Evolutionary conservation across 1,284 basidiomycete species (phyloP).

Genomic region (Naganishia sp.): DNA sequence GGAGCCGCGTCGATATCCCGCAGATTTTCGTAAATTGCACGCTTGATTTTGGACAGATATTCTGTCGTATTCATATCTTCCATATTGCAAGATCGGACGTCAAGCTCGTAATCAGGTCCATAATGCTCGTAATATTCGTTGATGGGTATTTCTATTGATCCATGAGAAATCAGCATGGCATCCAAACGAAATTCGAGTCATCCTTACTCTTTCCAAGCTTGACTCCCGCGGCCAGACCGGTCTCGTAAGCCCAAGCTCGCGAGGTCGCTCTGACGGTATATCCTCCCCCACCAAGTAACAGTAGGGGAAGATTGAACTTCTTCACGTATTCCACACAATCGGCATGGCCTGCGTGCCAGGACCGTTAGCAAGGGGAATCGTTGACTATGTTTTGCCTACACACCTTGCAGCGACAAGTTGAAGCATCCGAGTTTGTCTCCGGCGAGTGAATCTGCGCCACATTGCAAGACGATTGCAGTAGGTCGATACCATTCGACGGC

Average conservation of each 20-base stretch:
- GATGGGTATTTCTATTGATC: constrained; percentile 76
- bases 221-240: constrained; percentile 92
- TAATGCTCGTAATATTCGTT: constrained; percentile 99
- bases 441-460: constrained; percentile 96
- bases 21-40: constrained; percentile 87
- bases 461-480: constrained; percentile 94
- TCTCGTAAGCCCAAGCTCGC: constrained; percentile 97
- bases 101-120: constrained; percentile 95
- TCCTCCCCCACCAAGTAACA: constrained; percentile 93
- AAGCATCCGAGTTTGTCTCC: constrained; percentile 96
- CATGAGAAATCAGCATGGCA: constrained; percentile 3
- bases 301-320: constrained; percentile 86
- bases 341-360: constrained; percentile 67
- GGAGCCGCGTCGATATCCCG: constrained; percentile 81
- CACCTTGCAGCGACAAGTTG: constrained; percentile 94
- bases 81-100: constrained; percentile 93
- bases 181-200: constrained; percentile 30
- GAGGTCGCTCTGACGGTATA: constrained; percentile 99
- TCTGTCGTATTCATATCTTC: constrained; percentile 92
- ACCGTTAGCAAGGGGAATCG: neutral
- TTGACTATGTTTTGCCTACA: constrained; percentile 26
- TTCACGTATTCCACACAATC: constrained; percentile 98
- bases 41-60: constrained; percentile 90
- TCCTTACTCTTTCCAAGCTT: constrained; percentile 77
- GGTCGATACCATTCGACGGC: constrained; percentile 97